Percentiles rank a stretch among this genome's conserved stretches.
Evolutionary conservation across 805 yeast genomes (phyloP).

Genomic region (Lipomyces sp.): DNA sequence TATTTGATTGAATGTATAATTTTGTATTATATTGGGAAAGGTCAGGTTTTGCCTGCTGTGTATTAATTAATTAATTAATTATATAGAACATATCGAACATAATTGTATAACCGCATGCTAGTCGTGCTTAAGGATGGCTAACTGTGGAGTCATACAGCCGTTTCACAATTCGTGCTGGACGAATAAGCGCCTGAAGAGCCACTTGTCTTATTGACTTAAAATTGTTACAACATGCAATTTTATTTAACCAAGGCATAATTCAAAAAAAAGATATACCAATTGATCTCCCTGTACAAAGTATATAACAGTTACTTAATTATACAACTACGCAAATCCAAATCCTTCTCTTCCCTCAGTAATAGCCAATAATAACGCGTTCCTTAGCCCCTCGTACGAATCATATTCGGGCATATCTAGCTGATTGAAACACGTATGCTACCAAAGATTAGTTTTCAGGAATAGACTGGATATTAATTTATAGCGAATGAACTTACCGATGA

Average conservation of each 20-base stretch:
- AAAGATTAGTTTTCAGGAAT: not conserved
- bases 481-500: slow-evolving; percentile 55
- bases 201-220: not conserved
- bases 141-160: too few relatives aligned
- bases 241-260: slow-evolving; percentile 4
- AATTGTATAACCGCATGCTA: too few relatives aligned
- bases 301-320: not conserved
- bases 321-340: slow-evolving; percentile 73
- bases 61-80: too few relatives aligned
- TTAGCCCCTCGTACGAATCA: slow-evolving; percentile 81
- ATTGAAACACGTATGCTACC: slow-evolving; percentile 86
- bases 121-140: too few relatives aligned
- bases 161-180: not conserved
- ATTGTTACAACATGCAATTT: not conserved
- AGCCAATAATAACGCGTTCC: slow-evolving; percentile 80
- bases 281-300: not conserved
- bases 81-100: too few relatives aligned
- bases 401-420: slow-evolving; percentile 93
- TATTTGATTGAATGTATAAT: not conserved
- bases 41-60: not conserved
- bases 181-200: not conserved
- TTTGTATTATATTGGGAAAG: not conserved
- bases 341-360: slow-evolving; percentile 96
- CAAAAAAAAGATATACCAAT: not conserved
- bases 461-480: not conserved